These are phyloP conservation scores for Verticillium klebahnii DNA, from an alignment of 2,329 filamentous ascomycete genomes.

Conservation along the genomic window DNA sequence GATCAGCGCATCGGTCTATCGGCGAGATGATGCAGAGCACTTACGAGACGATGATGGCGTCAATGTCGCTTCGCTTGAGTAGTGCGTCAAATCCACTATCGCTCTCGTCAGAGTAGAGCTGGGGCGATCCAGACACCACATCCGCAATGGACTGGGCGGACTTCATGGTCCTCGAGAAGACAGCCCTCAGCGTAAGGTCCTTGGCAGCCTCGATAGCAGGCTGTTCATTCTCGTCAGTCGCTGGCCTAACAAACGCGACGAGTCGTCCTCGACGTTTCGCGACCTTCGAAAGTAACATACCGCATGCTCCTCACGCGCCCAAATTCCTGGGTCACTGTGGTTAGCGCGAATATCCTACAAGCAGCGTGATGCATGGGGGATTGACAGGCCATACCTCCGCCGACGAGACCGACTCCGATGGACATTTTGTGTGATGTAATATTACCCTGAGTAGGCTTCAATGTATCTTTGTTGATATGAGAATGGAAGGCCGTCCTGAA, in stretches of 20 bases:
- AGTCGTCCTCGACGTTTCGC: background rate
- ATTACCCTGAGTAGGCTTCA: background rate
- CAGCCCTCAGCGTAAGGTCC: slow-evolving; percentile 52
- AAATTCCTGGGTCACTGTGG: background rate
- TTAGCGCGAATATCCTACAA: background rate
- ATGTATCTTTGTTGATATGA: too few relatives aligned
- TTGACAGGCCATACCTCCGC: background rate
- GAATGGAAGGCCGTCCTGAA: too few relatives aligned
- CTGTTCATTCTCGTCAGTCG: slow-evolving; percentile 17
- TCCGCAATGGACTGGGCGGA: slow-evolving; percentile 44
- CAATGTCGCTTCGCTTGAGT: background rate
- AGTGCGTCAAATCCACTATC: background rate
- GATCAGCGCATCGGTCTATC: background rate
- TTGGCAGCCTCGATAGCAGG: slow-evolving; percentile 55
- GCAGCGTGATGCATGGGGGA: background rate
- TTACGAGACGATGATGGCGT: background rate
- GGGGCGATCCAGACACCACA: background rate
- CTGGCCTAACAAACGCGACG: background rate
- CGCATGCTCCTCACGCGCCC: background rate
- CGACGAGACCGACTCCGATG: background rate
- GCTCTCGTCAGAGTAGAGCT: background rate
- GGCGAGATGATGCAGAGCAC: background rate
- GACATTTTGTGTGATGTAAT: background rate
- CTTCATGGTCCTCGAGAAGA: slow-evolving; percentile 59
- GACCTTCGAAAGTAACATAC: background rate